Evolutionary conservation across 2,329 filamentous ascomycete species (phyloP).

Genomic region (Cladophialophora bantiana): DNA sequence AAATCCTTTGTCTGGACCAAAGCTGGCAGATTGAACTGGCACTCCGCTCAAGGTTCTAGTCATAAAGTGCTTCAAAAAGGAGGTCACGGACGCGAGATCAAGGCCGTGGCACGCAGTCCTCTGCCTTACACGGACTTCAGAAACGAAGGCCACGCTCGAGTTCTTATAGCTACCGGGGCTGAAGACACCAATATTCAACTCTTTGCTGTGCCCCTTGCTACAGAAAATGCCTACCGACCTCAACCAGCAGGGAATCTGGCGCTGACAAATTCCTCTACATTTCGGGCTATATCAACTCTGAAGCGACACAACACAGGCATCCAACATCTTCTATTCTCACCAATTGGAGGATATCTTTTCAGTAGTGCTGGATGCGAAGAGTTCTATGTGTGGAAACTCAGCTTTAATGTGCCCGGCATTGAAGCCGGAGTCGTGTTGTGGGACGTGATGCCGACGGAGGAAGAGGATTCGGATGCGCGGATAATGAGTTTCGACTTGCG

Average conservation of each 20-base stretch:
- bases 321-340: slow-evolving; percentile 78
- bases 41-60: slow-evolving; percentile 49
- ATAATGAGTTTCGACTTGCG: slow-evolving; percentile 79
- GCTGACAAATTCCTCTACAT: slow-evolving; percentile 2
- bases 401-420: slow-evolving; percentile 58
- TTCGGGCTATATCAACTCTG: slow-evolving; percentile 55
- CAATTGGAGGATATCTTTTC: slow-evolving; percentile 72
- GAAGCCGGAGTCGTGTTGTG: slow-evolving; percentile 62
- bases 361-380: slow-evolving; percentile 89
- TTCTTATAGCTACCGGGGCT: slow-evolving; percentile 69
- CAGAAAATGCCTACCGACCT: neutral
- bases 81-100: slow-evolving; percentile 87
- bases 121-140: slow-evolving; percentile 23
- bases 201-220: slow-evolving; percentile 50
- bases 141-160: neutral
- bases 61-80: slow-evolving; percentile 68
- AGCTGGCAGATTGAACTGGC: slow-evolving; percentile 62
- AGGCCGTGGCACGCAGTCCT: slow-evolving; percentile 61
- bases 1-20: slow-evolving; percentile 76
- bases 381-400: slow-evolving; percentile 81
- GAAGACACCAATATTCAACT: slow-evolving; percentile 80
- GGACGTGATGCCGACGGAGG: slow-evolving; percentile 55
- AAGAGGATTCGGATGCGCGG: slow-evolving; percentile 70
- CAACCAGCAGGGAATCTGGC: slow-evolving; percentile 19
- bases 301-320: slow-evolving; percentile 83